Evolutionary conservation across 306 rosid species (phyloP), one percentile per base, ranked within the genome.

Genomic region (Cucurbita pepo): DNA sequence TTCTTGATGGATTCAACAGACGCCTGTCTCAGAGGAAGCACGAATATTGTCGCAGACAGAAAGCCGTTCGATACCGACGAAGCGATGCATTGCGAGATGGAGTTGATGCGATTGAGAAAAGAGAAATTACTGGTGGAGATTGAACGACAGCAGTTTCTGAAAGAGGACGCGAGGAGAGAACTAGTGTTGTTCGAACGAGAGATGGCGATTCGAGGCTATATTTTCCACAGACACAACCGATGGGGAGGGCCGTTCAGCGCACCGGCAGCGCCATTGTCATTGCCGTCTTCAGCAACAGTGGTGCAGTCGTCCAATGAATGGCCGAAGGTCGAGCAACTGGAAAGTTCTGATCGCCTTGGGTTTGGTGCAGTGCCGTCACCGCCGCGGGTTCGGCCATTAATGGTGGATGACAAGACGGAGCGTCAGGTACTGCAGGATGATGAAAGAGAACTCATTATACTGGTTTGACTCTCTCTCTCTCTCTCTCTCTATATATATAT

Each of bases 131-230:
- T 71, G 18, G 36, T 6, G 15, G 75, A 71, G 22, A 53, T 71
- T 10, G 62, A 51, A 38, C 57, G 61, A 61, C 47, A 54, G 62
- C 34, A 61, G 37, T 34, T 52, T 34, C 48, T 71, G 8, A 38
- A 52, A n/a, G 75, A 34, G 75, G 75, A 71, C 6, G 61, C 61
- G n/a, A 71, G 75, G 62, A 36, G 61, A 38, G 75, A 71, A 36
- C 36, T 71, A 61, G 53, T 53, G 75, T 51, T 71, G 75, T 41
- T 53, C 21, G 61, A 71, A 71, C 60, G 36, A 37, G 75, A 71
- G 48, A 52, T 53, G 7, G 75, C 75, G 34, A 52, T 51, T 34
- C 62, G 61, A 52, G 43, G 58, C 19, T 69, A 13, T 19, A n/a
- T 59, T 70, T 5, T 66, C 51, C 11, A 4, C 13, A 38, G 22